Conservation (phyloP, 2,329 filamentous ascomycete genomes). For the Metarhizium robertsii region DNA sequence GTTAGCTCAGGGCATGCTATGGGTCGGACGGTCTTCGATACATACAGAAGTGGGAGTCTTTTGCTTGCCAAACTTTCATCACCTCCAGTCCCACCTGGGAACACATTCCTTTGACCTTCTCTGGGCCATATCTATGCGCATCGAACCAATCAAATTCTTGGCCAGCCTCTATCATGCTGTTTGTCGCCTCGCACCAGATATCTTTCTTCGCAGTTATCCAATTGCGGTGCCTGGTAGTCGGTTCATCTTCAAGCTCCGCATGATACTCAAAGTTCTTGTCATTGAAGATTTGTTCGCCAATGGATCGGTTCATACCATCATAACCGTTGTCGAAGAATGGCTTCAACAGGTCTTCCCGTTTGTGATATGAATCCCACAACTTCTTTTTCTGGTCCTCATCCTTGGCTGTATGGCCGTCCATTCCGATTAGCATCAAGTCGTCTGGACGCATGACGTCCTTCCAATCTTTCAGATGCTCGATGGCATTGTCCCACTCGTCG, state of each 20-base stretch:
- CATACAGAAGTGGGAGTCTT: slow-evolving; percentile 29
- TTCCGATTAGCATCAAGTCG: slow-evolving; percentile 29
- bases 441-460: slow-evolving; percentile 22
- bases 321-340: slow-evolving; percentile 31
- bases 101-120: slow-evolving; percentile 28
- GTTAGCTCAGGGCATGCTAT: slow-evolving; percentile 9
- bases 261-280: slow-evolving; percentile 28
- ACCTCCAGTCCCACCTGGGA: slow-evolving; percentile 27
- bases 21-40: slow-evolving; percentile 7
- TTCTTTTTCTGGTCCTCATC: slow-evolving; percentile 22
- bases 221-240: slow-evolving; percentile 30
- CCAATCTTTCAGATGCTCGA: slow-evolving; percentile 27
- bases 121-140: slow-evolving; percentile 30
- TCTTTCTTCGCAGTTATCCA: slow-evolving; percentile 27
- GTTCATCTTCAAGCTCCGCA: slow-evolving; percentile 25
- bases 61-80: slow-evolving; percentile 25
- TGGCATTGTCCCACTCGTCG: slow-evolving; percentile 26
- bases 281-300: slow-evolving; percentile 23
- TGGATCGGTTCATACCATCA: slow-evolving; percentile 25
- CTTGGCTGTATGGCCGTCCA: slow-evolving; percentile 29
- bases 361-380: slow-evolving; percentile 31
- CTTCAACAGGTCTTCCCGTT: slow-evolving; percentile 23
- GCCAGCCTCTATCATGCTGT: slow-evolving; percentile 18
- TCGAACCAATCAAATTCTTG: slow-evolving; percentile 34
- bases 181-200: slow-evolving; percentile 17